Base-by-base conservation (phyloP, 2,329 filamentous ascomycete species). In the Graphilbum fragrans region DNA sequence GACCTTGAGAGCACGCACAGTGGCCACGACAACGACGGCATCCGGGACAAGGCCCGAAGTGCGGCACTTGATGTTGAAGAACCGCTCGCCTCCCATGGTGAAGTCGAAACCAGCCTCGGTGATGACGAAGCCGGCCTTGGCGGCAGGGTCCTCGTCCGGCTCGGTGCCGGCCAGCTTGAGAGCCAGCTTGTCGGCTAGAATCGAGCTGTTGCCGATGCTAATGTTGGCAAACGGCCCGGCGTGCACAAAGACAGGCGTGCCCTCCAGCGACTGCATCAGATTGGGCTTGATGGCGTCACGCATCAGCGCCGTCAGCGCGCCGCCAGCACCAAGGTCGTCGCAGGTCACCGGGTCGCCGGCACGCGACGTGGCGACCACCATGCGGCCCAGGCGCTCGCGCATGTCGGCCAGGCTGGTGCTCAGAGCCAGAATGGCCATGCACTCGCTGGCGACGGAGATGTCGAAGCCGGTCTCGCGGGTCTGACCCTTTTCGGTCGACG, bases 61-160 rank as follows among this genome's bases (percentile, higher is more conserved):
- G 46, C 92, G 83, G 67, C 92, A 96, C 73, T 98, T 98, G 72
- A 98, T 96, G 70, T 98, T 96, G 78, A 98, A 96, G 74, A 98
- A 98, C 40, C 92, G 83, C 72, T 98, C 92, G 48, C 92, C 92
- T 49, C 92, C 92, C 92, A 98, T 98, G 54, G 92, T 96, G 66
- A 98, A 98, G 64, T 98, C 92, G 61, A 98, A 98, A 10, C 92
- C 92, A 41, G 92, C 90, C 63, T 98, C 92, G 2, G 92, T 98
- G 31, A 98, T 80, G 19, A 95, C 90, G 54, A 92, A 96, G 10
- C 92, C 92, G 23, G 84, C 77, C 70, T 92, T 90, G 52, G 80
- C 69, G 39, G 77, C 69, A 55, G 88, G 76, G 53, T 93, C 77
- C 66, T 96, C 92, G 50, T 94, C 90, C 6, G 80, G 74, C 63